Percentiles rank a stretch among this genome's conserved stretches.
Evolutionary conservation across 495 filamentous ascomycete species (phyloP).

Genomic region (Bryoglossum gracile): DNA sequence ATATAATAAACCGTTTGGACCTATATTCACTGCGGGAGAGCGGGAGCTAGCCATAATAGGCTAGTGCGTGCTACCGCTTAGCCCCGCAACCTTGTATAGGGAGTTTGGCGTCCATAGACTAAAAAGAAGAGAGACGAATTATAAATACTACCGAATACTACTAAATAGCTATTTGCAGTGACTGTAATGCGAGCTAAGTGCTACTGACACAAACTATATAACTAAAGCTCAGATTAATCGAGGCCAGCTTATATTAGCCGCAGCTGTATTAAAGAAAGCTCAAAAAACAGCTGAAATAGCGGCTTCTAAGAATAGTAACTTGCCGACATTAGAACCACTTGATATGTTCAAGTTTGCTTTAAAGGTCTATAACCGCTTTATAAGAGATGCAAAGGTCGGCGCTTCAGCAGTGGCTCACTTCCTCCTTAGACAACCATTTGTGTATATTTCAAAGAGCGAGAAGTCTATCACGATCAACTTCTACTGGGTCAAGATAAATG

Average conservation of each 20-base stretch:
- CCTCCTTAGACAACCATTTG: constrained; percentile 12
- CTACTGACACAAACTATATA: constrained; percentile 1
- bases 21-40: too few species aligned
- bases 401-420: constrained; percentile 13
- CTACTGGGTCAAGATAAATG: constrained; percentile 10
- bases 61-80: neutral
- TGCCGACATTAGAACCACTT: neutral
- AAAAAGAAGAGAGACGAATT: too few species aligned
- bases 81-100: too few species aligned
- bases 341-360: constrained; percentile 16
- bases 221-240: constrained; percentile 10
- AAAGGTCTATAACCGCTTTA: constrained; percentile 16
- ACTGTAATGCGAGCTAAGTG: neutral
- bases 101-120: too few species aligned
- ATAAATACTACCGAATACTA: too few species aligned
- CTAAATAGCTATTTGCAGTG: too few species aligned
- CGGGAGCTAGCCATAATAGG: too few species aligned
- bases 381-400: constrained; percentile 7
- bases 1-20: constrained; percentile 2
- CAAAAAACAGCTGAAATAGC: constrained; percentile 5
- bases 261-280: constrained; percentile 10
- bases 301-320: constrained; percentile 3
- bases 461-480: constrained; percentile 13
- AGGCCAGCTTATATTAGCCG: constrained; percentile 11
- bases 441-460: constrained; percentile 11